These are phyloP conservation scores for Pseudogymnoascus sp. DNA, from an alignment of 2,329 filamentous ascomycete genomes.

Conservation along the genomic window DNA sequence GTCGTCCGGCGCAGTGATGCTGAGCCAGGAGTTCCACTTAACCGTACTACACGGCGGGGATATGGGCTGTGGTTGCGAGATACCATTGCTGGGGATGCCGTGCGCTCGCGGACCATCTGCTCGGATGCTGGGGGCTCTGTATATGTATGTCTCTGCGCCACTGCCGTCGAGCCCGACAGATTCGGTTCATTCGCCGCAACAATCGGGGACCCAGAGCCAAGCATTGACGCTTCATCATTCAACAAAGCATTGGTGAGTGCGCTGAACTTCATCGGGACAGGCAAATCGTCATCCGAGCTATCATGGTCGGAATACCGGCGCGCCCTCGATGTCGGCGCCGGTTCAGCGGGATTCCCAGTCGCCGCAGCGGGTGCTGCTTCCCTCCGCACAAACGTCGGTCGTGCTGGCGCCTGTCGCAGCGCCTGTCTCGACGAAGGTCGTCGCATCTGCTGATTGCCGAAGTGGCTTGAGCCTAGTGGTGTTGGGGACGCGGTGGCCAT, in stretches of 20 bases:
- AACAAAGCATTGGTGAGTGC: constrained; percentile 83
- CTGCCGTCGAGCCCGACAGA: neutral
- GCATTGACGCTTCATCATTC: constrained; percentile 43
- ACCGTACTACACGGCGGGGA: constrained; percentile 25
- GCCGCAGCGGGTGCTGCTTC: constrained; percentile 13
- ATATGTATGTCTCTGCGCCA: neutral
- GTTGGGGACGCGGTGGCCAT: constrained; percentile 51
- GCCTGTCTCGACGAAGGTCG: constrained; percentile 48
- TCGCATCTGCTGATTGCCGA: constrained; percentile 37
- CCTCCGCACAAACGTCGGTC: constrained; percentile 30
- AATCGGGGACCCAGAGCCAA: constrained; percentile 20
- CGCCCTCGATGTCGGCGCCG: constrained; percentile 23
- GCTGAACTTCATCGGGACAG: constrained; percentile 86
- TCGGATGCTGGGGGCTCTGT: neutral
- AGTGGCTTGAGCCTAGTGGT: constrained; percentile 42
- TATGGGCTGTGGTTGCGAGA: constrained; percentile 21
- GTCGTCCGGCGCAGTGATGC: constrained; percentile 22
- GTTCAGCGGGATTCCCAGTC: neutral
- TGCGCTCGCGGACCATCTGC: neutral
- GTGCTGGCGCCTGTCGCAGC: constrained; percentile 41
- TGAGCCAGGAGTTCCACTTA: constrained; percentile 28
- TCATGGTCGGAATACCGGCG: constrained; percentile 56
- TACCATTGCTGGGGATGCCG: neutral
- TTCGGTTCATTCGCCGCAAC: neutral
- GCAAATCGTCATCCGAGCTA: constrained; percentile 91